Evolutionary conservation across 345 rosid genomes (phyloP).

Genomic region (Arabis alpina): DNA sequence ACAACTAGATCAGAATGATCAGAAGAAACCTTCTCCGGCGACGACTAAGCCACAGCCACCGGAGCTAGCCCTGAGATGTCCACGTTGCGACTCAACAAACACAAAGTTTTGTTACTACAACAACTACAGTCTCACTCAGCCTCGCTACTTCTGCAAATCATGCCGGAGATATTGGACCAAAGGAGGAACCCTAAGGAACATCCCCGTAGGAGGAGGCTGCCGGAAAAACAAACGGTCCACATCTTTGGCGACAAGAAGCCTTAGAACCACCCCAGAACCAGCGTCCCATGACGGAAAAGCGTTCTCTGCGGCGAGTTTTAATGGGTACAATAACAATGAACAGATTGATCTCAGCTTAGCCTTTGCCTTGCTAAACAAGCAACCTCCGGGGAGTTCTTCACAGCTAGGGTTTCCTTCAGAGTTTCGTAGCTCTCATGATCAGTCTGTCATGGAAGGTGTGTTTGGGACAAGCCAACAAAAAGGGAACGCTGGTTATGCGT

Average conservation of each 20-base stretch:
- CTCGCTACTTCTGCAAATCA: conserved; percentile 83
- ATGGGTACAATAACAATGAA: conserved; percentile 48
- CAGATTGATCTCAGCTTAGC: conserved; percentile 71
- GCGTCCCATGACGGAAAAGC: conserved; percentile 40
- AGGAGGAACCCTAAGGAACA: conserved; percentile 80
- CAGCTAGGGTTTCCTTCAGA: conserved; percentile 56
- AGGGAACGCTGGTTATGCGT: conserved; percentile 28
- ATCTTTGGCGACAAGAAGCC: conserved; percentile 45
- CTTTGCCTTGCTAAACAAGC: conserved; percentile 77
- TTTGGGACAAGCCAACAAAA: conserved; percentile 36
- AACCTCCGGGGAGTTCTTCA: conserved; percentile 43
- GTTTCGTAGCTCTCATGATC: conserved; percentile 34
- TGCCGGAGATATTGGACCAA: conserved; percentile 89
- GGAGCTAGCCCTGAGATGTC: conserved; percentile 72
- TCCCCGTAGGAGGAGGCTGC: conserved; percentile 85
- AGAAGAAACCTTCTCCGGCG: conserved; percentile 36
- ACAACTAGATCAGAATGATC: conserved; percentile 26
- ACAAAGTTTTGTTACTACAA: conserved; percentile 91
- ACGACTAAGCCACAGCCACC: conserved; percentile 54
- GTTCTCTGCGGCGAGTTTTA: conserved; percentile 46
- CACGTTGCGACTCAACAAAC: conserved; percentile 81
- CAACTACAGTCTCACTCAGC: conserved; percentile 87
- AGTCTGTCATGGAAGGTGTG: conserved; percentile 34
- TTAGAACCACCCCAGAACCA: conserved; percentile 50
- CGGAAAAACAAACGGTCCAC: conserved; percentile 73